A percentile compares a stretch with the other conserved stretches of the same genome.
phyloP scores from a whole-genome alignment of 495 filamentous ascomycete species.

The Penicillium diatomitis region DNA sequence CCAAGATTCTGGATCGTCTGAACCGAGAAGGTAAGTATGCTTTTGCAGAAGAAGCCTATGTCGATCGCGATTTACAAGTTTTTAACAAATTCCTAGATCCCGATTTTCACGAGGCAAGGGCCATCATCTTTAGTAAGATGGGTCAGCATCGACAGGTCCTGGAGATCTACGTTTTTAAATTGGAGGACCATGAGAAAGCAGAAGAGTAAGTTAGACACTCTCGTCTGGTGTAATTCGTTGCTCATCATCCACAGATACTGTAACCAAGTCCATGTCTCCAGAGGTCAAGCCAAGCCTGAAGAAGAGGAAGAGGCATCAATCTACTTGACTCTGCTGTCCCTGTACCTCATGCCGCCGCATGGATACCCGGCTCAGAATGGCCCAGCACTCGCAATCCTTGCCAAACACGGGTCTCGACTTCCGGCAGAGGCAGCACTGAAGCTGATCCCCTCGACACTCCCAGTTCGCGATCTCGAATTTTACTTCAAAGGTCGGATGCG shows the following conservation, averaged over 20 bases:
- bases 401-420: conserved; percentile 82
- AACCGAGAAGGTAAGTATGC: conserved; percentile 60
- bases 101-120: conserved; percentile 80
- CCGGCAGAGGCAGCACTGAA: conserved; percentile 76
- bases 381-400: conserved; percentile 78
- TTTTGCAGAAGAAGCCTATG: neutral
- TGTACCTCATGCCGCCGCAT: conserved; percentile 79
- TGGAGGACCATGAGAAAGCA: conserved; percentile 77
- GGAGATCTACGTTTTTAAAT: conserved; percentile 92
- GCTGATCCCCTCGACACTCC: conserved; percentile 72
- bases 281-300: conserved; percentile 19
- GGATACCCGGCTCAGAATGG: conserved; percentile 63
- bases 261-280: conserved; percentile 64
- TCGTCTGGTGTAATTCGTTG: neutral
- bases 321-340: conserved; percentile 79
- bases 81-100: conserved; percentile 46
- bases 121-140: conserved; percentile 91
- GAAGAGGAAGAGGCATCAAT: conserved; percentile 61
- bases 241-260: conserved; percentile 62
- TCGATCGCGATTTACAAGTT: too few species aligned
- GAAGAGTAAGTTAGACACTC: conserved; percentile 56
- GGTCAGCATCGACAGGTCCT: conserved; percentile 88
- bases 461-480: conserved; percentile 69
- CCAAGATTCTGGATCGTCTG: conserved; percentile 63
- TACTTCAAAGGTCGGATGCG: conserved; percentile 92